phyloP scores from a whole-genome alignment of 768 basidiomycete genomes.

The Hydnum rufescens region DNA sequence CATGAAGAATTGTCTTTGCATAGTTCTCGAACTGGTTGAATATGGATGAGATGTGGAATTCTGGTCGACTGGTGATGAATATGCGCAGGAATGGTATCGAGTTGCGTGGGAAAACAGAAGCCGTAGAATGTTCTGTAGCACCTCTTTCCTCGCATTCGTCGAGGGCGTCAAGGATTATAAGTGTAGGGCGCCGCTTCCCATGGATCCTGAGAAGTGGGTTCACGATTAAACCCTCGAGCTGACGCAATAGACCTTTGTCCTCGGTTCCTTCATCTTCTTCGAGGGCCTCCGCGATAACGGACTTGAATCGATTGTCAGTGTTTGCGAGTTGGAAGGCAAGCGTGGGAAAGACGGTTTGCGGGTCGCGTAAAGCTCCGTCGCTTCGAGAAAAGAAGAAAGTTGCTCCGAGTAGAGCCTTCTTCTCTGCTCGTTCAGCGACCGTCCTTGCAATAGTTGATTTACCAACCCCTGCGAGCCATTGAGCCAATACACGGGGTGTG shows the following conservation, averaged over 20 bases:
- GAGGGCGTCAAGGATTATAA: conserved; percentile 4
- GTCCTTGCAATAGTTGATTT: conserved; percentile 23
- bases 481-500: conserved; percentile 16
- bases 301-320: not conserved
- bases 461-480: conserved; percentile 20
- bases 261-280: not conserved
- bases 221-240: no score
- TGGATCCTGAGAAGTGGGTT: no score
- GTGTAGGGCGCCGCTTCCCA: no score
- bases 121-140: not conserved
- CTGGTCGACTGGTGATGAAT: conserved; percentile 3
- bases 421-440: conserved; percentile 14
- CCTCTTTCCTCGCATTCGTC: conserved; percentile 3
- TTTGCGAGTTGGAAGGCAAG: not conserved
- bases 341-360: not conserved
- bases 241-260: no score
- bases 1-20: conserved; percentile 2
- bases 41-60: conserved; percentile 1
- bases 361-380: not conserved
- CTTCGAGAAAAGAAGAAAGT: conserved; percentile 19
- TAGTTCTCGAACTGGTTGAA: not conserved
- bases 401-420: conserved; percentile 16
- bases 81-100: not conserved
- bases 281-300: not conserved
- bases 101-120: not conserved